These are phyloP conservation scores for Echria macrotheca DNA, from an alignment of 495 filamentous ascomycete genomes.

Conservation along the genomic window DNA sequence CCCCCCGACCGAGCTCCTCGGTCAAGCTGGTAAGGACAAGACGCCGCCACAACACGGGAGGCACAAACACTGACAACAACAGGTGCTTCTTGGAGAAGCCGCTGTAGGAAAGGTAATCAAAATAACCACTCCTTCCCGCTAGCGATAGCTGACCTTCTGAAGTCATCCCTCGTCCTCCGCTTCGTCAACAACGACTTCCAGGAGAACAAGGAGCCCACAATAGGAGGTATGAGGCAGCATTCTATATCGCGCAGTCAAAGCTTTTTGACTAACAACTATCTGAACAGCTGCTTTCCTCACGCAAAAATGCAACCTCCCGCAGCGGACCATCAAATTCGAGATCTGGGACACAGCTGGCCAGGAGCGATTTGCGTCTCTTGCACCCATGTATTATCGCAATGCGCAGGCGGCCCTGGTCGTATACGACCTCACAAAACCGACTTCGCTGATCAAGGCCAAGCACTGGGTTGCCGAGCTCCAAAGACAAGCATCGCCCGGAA, in stretches of 20 bases:
- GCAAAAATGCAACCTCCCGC: slow-evolving; percentile 95
- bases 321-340: slow-evolving; percentile 97
- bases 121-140: slow-evolving; percentile 4
- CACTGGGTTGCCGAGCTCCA: slow-evolving; percentile 99
- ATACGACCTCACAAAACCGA: slow-evolving; percentile 97
- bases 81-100: slow-evolving; percentile 83
- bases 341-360: slow-evolving; percentile 99
- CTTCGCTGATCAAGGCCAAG: slow-evolving; percentile 90
- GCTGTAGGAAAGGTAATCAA: slow-evolving; percentile 91
- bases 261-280: too few relatives aligned
- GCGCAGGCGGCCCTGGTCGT: slow-evolving; percentile 97
- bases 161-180: slow-evolving; percentile 96
- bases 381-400: slow-evolving; percentile 99
- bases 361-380: slow-evolving; percentile 93
- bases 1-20: slow-evolving; percentile 94
- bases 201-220: slow-evolving; percentile 99
- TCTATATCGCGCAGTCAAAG: too few relatives aligned
- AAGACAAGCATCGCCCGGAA: slow-evolving; percentile 93
- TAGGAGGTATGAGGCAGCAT: slow-evolving; percentile 65
- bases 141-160: slow-evolving; percentile 4
- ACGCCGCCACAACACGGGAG: neutral
- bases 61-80: neutral
- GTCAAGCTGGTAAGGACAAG: slow-evolving; percentile 69
- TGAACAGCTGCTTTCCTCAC: slow-evolving; percentile 95
- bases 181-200: slow-evolving; percentile 99